Evolutionary conservation across 441 rosid species (phyloP).

Genomic region (Melastoma candidum): DNA sequence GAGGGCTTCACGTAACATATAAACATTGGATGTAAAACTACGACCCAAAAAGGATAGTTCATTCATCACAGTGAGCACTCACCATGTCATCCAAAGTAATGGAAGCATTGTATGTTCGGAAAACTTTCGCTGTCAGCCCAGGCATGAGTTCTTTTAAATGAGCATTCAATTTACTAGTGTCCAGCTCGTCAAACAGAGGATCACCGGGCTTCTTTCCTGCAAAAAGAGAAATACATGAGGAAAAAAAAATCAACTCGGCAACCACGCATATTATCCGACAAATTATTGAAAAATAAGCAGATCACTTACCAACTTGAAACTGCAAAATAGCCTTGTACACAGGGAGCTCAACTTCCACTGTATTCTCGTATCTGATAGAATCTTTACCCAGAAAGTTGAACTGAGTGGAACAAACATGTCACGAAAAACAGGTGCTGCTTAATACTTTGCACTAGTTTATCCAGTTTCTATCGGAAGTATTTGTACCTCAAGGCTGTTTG

Average conservation of each 20-base stretch:
- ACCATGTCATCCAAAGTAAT: constrained; percentile 90
- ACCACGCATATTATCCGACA: neutral
- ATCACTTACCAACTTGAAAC: constrained; percentile 68
- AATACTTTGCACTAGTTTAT: no score
- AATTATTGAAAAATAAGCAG: neutral
- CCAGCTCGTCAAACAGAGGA: constrained; percentile 85
- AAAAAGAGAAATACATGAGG: constrained; percentile 12
- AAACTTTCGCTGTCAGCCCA: constrained; percentile 98
- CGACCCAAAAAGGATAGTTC: no score
- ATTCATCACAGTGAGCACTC: constrained; percentile 8
- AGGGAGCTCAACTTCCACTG: constrained; percentile 87
- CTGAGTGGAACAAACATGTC: constrained; percentile 28
- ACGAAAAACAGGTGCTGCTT: no score
- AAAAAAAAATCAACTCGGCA: constrained; percentile 10
- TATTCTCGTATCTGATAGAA: constrained; percentile 93
- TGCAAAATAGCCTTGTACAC: constrained; percentile 86
- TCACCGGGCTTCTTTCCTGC: constrained; percentile 64
- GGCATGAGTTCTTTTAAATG: constrained; percentile 98
- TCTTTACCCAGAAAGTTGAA: constrained; percentile 99
- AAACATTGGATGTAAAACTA: no score
- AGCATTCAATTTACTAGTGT: constrained; percentile 84
- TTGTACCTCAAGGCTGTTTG: constrained; percentile 72
- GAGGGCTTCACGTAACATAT: no score
- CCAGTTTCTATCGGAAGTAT: no score
- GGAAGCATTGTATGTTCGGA: constrained; percentile 98